Percentiles rank a stretch among this genome's conserved stretches.
Evolutionary conservation across 2,329 filamentous ascomycete species (phyloP).

Genomic region (Phialophora macrospora): DNA sequence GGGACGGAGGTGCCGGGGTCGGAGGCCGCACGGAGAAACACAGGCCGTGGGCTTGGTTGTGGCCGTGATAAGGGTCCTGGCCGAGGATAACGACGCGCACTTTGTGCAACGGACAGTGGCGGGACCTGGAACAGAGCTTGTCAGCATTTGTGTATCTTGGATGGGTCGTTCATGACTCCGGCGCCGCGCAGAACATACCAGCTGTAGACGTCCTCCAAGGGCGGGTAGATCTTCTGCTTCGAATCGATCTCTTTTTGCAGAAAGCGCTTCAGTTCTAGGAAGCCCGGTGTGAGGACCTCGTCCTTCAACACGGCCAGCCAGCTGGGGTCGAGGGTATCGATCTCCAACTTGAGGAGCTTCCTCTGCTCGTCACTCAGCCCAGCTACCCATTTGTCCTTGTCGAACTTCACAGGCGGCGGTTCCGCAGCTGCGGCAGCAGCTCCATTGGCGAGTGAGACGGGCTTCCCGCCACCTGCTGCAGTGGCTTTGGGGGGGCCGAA

Average conservation of each 20-base stretch:
- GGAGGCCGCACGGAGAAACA: slow-evolving; percentile 94
- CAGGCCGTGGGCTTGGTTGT: slow-evolving; percentile 93
- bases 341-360: slow-evolving; percentile 81
- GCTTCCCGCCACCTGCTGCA: slow-evolving; percentile 40
- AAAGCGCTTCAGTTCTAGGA: slow-evolving; percentile 86
- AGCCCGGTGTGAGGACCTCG: slow-evolving; percentile 77
- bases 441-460: slow-evolving; percentile 38
- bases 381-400: slow-evolving; percentile 89
- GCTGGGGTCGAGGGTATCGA: slow-evolving; percentile 86
- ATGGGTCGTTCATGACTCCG: not conserved
- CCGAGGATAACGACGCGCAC: slow-evolving; percentile 94
- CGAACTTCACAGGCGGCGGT: slow-evolving; percentile 62
- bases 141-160: not conserved
- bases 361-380: slow-evolving; percentile 80
- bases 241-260: slow-evolving; percentile 75
- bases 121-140: slow-evolving; percentile 68
- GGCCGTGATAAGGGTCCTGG: slow-evolving; percentile 96
- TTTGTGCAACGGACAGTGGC: slow-evolving; percentile 82
- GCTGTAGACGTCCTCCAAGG: slow-evolving; percentile 86
- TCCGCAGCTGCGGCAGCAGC: slow-evolving; percentile 34
- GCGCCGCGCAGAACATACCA: slow-evolving; percentile 64
- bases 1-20: slow-evolving; percentile 82
- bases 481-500: slow-evolving; percentile 71
- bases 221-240: slow-evolving; percentile 83
- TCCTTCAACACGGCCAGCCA: slow-evolving; percentile 91